Conservation (phyloP, 1,139 yeast genomes). For the Diutina scorzettiae region DNA sequence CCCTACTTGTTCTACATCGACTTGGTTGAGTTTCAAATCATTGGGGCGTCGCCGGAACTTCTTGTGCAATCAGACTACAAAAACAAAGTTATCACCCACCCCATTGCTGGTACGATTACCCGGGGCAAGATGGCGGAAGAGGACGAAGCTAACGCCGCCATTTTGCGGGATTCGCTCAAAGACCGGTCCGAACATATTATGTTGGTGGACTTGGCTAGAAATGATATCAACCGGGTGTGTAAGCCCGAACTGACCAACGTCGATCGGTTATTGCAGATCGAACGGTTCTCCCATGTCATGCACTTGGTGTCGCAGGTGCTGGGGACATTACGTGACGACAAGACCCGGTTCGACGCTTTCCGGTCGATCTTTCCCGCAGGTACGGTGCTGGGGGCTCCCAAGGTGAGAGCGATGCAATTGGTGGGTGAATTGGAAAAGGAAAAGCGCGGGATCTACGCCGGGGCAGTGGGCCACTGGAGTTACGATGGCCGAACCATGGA, state of each 20-base stretch:
- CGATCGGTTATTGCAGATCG: constrained; percentile 79
- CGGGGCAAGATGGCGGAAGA: constrained; percentile 88
- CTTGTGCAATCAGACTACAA: constrained; percentile 68
- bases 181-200: constrained; percentile 97
- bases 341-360: constrained; percentile 91
- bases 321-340: constrained; percentile 73
- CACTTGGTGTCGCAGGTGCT: constrained; percentile 92
- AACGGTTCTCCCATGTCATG: constrained; percentile 95
- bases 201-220: constrained; percentile 95
- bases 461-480: constrained; percentile 99
- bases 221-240: constrained; percentile 91
- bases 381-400: constrained; percentile 96
- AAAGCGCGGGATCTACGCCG: constrained; percentile 94
- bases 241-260: constrained; percentile 75
- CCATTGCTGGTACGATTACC: constrained; percentile 91
- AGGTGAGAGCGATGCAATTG: constrained; percentile 91
- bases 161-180: constrained; percentile 65
- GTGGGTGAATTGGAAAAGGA: constrained; percentile 83
- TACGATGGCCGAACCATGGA: constrained; percentile 90
- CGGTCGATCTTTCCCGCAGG: constrained; percentile 98
- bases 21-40: constrained; percentile 80
- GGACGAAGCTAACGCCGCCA: constrained; percentile 72
- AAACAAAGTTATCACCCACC: constrained; percentile 80
- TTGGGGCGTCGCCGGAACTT: constrained; percentile 95
- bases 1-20: constrained; percentile 94